These are phyloP conservation scores for Mycosphaerella sp. DNA, from an alignment of 2,329 filamentous ascomycete genomes.

Conservation along the genomic window DNA sequence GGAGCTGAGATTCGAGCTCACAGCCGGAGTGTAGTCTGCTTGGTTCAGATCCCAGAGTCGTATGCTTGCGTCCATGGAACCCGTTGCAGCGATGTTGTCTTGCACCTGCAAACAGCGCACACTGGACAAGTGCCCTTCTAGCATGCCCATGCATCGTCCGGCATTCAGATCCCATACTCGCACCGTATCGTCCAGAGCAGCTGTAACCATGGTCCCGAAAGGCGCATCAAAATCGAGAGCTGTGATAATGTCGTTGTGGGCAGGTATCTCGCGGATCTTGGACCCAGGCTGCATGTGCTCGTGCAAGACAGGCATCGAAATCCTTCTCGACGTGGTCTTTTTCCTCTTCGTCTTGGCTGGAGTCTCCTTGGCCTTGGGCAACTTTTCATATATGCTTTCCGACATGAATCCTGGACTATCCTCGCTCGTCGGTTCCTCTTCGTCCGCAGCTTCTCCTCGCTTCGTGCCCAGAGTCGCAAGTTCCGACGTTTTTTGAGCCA, in stretches of 20 bases:
- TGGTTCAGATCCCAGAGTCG: constrained; percentile 90
- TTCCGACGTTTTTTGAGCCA: constrained; percentile 37
- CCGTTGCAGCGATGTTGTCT: constrained; percentile 90
- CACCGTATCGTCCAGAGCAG: constrained; percentile 87
- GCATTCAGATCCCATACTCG: constrained; percentile 95
- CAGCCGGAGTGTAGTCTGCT: constrained; percentile 68
- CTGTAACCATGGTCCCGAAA: constrained; percentile 89
- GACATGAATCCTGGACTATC: constrained; percentile 77
- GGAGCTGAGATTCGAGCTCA: constrained; percentile 44
- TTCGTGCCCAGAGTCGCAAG: constrained; percentile 40
- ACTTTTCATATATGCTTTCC: constrained; percentile 91
- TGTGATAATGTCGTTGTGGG: constrained; percentile 81
- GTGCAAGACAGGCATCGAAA: constrained; percentile 90
- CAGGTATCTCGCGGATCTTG: constrained; percentile 78
- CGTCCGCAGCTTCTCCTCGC: constrained; percentile 45
- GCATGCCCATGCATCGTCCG: constrained; percentile 79
- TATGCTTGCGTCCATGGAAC: constrained; percentile 90
- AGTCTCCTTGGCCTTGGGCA: constrained; percentile 50
- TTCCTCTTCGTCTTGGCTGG: constrained; percentile 45
- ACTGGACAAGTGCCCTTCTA: constrained; percentile 92
- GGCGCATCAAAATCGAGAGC: constrained; percentile 95
- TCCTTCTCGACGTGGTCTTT: constrained; percentile 57
- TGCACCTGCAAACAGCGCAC: constrained; percentile 89
- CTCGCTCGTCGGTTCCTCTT: constrained; percentile 37
- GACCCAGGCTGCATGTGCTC: constrained; percentile 91